Evolutionary conservation across 495 filamentous ascomycete species (phyloP).

Genomic region (Xylaria curta): DNA sequence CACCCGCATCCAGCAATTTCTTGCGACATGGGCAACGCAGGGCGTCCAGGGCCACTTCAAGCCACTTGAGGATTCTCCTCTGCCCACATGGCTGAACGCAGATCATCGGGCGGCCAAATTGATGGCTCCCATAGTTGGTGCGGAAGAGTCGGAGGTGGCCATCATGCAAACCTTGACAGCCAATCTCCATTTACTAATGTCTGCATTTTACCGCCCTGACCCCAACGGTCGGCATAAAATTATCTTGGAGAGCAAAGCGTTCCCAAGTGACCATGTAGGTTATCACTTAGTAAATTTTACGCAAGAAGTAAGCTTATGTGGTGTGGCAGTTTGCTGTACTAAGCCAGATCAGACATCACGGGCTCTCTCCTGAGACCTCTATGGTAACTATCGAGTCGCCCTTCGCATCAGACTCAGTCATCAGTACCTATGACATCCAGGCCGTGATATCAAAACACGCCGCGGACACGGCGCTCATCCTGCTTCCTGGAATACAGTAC

Average conservation of each 20-base stretch:
- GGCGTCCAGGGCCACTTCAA: slow-evolving; percentile 95
- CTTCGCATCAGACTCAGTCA: slow-evolving; percentile 53
- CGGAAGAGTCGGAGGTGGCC: slow-evolving; percentile 77
- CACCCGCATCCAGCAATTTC: slow-evolving; percentile 75
- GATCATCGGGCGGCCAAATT: slow-evolving; percentile 73
- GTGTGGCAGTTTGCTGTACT: slow-evolving; percentile 77
- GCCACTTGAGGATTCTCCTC: slow-evolving; percentile 72
- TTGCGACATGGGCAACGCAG: slow-evolving; percentile 87
- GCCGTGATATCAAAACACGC: slow-evolving; percentile 79
- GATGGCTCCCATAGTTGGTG: slow-evolving; percentile 89
- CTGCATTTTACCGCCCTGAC: slow-evolving; percentile 85
- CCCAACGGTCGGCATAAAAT: slow-evolving; percentile 80
- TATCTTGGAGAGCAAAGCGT: slow-evolving; percentile 91
- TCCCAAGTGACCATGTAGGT: slow-evolving; percentile 85
- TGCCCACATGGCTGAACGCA: slow-evolving; percentile 81
- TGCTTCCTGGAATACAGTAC: slow-evolving; percentile 92
- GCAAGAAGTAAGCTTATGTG: slow-evolving; percentile 4
- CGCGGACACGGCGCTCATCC: slow-evolving; percentile 73
- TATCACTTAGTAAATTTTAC: not conserved
- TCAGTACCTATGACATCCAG: slow-evolving; percentile 77
- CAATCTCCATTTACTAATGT: slow-evolving; percentile 90
- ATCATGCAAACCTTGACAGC: slow-evolving; percentile 93
- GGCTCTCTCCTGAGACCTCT: slow-evolving; percentile 67
- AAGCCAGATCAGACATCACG: slow-evolving; percentile 84
- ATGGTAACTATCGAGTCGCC: slow-evolving; percentile 79